A percentile compares a stretch with the other conserved stretches of the same genome.
Conservation (phyloP, 2,329 filamentous ascomycete genomes). For the Aspergillus neoniger region DNA sequence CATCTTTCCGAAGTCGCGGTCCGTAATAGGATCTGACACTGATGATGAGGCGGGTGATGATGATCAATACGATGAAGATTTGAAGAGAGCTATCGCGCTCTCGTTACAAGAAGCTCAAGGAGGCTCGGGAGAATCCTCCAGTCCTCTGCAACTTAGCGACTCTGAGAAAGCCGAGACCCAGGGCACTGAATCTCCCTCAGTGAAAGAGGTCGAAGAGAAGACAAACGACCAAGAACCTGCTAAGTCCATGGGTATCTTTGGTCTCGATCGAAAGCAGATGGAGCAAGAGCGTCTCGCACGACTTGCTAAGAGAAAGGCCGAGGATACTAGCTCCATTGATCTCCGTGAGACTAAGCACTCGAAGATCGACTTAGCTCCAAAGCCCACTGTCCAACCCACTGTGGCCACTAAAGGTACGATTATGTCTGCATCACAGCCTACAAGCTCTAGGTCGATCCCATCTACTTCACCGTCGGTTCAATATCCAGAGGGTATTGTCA, state of each 20-base stretch:
- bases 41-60: slow-evolving; percentile 23
- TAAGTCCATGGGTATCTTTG: slow-evolving; percentile 44
- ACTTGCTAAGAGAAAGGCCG: slow-evolving; percentile 59
- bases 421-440: background rate
- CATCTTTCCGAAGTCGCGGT: slow-evolving; percentile 31
- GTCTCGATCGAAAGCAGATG: slow-evolving; percentile 77
- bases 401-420: background rate
- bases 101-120: slow-evolving; percentile 32
- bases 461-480: slow-evolving; percentile 34
- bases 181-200: background rate
- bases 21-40: slow-evolving; percentile 29
- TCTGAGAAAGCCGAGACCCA: background rate
- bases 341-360: slow-evolving; percentile 28
- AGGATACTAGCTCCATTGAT: slow-evolving; percentile 34
- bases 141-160: background rate
- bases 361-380: slow-evolving; percentile 16
- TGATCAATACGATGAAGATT: slow-evolving; percentile 35
- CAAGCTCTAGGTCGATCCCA: slow-evolving; percentile 9
- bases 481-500: slow-evolving; percentile 67
- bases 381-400: background rate
- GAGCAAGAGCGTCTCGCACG: slow-evolving; percentile 79
- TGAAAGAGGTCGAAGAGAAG: background rate
- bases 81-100: slow-evolving; percentile 38
- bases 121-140: slow-evolving; percentile 7
- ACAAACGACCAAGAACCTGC: background rate